A percentile compares a stretch with the other conserved stretches of the same genome.
Conservation (phyloP, 371 early-diverging fungal species). For the Smittium mucronatum region DNA sequence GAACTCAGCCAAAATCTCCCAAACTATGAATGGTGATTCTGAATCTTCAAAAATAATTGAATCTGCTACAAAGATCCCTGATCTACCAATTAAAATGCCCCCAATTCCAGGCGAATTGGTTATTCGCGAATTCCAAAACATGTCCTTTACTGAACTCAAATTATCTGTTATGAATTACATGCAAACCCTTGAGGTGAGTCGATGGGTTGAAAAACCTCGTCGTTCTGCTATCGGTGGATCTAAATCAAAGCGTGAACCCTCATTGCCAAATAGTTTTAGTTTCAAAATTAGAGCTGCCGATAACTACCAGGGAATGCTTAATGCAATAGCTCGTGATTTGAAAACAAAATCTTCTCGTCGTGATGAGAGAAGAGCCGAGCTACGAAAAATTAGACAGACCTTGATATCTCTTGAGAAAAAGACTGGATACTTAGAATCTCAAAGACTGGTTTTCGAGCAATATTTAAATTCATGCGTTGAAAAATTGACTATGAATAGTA, state of each 20-base stretch:
- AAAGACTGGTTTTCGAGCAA: conserved; percentile 74
- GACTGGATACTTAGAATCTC: conserved; percentile 60
- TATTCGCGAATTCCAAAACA: conserved; percentile 38
- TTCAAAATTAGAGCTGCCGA: conserved; percentile 34
- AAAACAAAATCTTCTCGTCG: conserved; percentile 82
- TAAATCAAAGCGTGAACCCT: neutral
- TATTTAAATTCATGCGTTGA: conserved; percentile 81
- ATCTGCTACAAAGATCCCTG: conserved; percentile 13
- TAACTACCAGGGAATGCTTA: conserved; percentile 79
- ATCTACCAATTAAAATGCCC: conserved; percentile 16
- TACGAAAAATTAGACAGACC: conserved; percentile 59
- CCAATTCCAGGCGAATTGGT: conserved; percentile 30
- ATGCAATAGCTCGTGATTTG: conserved; percentile 82
- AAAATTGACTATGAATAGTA: conserved; percentile 60
- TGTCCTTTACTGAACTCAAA: conserved; percentile 53
- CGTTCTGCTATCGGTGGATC: conserved; percentile 30
- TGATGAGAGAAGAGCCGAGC: conserved; percentile 56
- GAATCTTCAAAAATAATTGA: conserved; percentile 16
- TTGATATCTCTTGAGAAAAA: conserved; percentile 70
- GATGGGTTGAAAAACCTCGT: conserved; percentile 39
- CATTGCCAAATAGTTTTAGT: neutral
- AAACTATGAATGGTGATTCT: conserved; percentile 12
- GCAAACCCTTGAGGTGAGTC: conserved; percentile 53
- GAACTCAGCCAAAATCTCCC: neutral
- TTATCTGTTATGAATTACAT: conserved; percentile 54